These are phyloP conservation scores for Apiospora marii DNA, from an alignment of 2,329 filamentous ascomycete species.

Conservation along the genomic window DNA sequence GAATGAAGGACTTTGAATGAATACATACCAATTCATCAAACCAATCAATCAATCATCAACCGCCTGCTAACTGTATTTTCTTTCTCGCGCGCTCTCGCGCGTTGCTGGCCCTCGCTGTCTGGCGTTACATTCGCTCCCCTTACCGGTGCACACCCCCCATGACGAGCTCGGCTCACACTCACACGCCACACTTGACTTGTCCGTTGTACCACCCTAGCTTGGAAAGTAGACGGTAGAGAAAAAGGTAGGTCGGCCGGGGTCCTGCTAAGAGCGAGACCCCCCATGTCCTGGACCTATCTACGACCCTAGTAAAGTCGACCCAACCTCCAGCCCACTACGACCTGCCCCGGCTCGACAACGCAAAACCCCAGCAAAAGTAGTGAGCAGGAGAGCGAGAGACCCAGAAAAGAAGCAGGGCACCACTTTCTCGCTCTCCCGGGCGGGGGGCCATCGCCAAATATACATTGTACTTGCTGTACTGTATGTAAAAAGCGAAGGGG, in stretches of 20 bases:
- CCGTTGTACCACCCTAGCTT: slow-evolving; percentile 26
- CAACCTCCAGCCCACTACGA: slow-evolving; percentile 26
- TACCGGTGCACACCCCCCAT: slow-evolving; percentile 25
- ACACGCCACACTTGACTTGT: slow-evolving; percentile 23
- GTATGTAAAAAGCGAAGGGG: slow-evolving; percentile 10
- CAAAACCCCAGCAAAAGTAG: slow-evolving; percentile 26
- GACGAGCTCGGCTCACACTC: slow-evolving; percentile 23
- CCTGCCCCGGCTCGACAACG: slow-evolving; percentile 27
- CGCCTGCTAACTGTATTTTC: slow-evolving; percentile 18
- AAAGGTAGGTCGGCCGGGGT: slow-evolving; percentile 16
- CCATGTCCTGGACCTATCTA: slow-evolving; percentile 22
- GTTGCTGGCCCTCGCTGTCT: neutral
- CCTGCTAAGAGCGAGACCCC: slow-evolving; percentile 23
- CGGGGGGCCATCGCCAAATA: slow-evolving; percentile 18
- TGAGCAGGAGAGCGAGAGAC: slow-evolving; percentile 20
- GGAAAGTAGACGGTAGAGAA: slow-evolving; percentile 16
- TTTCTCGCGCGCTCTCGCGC: neutral
- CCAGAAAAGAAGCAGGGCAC: slow-evolving; percentile 22
- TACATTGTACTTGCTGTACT: slow-evolving; percentile 21
- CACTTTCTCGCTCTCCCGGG: slow-evolving; percentile 21
- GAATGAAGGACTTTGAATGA: neutral
- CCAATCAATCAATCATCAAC: slow-evolving; percentile 8
- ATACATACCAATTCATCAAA: neutral
- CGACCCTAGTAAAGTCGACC: slow-evolving; percentile 22
- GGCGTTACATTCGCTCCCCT: slow-evolving; percentile 26